Evolutionary conservation across 306 rosid genomes (phyloP), one percentile per base, ranked within the genome.

Genomic region (Prunus kanzakura): DNA sequence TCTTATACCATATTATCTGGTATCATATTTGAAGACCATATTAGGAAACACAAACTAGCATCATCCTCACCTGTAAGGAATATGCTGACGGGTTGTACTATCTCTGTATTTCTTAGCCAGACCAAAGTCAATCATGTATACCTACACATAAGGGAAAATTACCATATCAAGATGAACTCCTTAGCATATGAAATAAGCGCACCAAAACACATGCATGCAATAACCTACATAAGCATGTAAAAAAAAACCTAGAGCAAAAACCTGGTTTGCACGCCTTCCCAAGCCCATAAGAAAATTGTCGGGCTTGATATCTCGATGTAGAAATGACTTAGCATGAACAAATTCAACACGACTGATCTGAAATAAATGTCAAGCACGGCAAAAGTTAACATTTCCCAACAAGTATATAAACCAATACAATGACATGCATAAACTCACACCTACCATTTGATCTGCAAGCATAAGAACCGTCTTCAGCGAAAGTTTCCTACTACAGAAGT

Each of bases 381-480:
- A 60, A 11, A 30, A 16, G 41, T 58, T 15, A 14, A 22, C 25
- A n/a, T 35, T 15, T 51, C 32, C 2, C 8, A 23, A 60, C 11
- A 7, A 51, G 46, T 27, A 15, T 8, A 43, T 41, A 6, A 15
- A 66, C 47, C 32, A 32, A 63, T 20, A 32, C 46, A 30, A 18
- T 25, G 6, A 41, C 3, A 29, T 32, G 69, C 76, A 80, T 8
- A 27, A 52, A 76, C 64, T 66, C 77, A 38, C 47, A 72, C 77
- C 78, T 83, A 93, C 98, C 98, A 93, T 93, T 88, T 93, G 98
- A 88, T 93, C 97, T 35, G 98, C 98, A 77, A 93, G 93, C 98
- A 93, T 93, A 58, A 93, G 96, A 82, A 93, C 97, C 1, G 98
- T 87, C 88, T 93, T 93, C 79, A 93, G 79, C 43, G 98, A 93